Percentiles rank a stretch among this genome's conserved stretches.
phyloP scores from a whole-genome alignment of 805 yeast species.

The Monosporozyma solicola region DNA sequence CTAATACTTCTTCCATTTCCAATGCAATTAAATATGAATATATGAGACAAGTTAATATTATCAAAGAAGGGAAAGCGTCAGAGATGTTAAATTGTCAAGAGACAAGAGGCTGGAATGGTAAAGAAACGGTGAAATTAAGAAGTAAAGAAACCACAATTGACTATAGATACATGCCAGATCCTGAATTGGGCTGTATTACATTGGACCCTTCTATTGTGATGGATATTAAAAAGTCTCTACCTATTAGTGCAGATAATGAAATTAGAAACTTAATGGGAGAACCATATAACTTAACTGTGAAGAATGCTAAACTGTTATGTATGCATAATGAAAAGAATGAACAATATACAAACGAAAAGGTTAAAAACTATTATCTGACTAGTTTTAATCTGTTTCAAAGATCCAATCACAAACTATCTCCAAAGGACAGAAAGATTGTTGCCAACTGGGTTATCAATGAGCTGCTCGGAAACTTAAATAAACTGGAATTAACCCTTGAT shows the following conservation, averaged over 20 bases:
- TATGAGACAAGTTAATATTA: slow-evolving; percentile 49
- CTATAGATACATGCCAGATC: slow-evolving; percentile 91
- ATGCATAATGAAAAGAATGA: slow-evolving; percentile 31
- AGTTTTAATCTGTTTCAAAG: slow-evolving; percentile 29
- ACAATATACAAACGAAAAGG: slow-evolving; percentile 22
- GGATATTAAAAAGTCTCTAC: slow-evolving; percentile 37
- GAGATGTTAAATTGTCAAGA: slow-evolving; percentile 36
- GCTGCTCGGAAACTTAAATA: slow-evolving; percentile 58
- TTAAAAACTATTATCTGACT: slow-evolving; percentile 45
- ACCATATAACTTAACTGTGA: slow-evolving; percentile 52
- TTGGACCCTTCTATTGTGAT: slow-evolving; percentile 35
- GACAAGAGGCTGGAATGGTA: slow-evolving; percentile 91
- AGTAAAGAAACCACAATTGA: slow-evolving; percentile 76
- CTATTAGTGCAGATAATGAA: slow-evolving; percentile 54
- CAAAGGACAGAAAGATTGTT: slow-evolving; percentile 33
- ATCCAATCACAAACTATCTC: slow-evolving; percentile 9
- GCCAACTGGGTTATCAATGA: slow-evolving; percentile 83
- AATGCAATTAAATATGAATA: slow-evolving; percentile 71
- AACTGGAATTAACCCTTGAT: slow-evolving; percentile 31
- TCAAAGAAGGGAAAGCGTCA: slow-evolving; percentile 32
- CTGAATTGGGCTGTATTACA: slow-evolving; percentile 61
- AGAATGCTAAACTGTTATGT: slow-evolving; percentile 67
- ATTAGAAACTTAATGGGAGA: slow-evolving; percentile 35
- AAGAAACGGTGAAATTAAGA: slow-evolving; percentile 55
- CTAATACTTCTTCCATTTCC: slow-evolving; percentile 71